Conservation (phyloP, 2,329 filamentous ascomycete species). For the Diaporthe destruens region DNA sequence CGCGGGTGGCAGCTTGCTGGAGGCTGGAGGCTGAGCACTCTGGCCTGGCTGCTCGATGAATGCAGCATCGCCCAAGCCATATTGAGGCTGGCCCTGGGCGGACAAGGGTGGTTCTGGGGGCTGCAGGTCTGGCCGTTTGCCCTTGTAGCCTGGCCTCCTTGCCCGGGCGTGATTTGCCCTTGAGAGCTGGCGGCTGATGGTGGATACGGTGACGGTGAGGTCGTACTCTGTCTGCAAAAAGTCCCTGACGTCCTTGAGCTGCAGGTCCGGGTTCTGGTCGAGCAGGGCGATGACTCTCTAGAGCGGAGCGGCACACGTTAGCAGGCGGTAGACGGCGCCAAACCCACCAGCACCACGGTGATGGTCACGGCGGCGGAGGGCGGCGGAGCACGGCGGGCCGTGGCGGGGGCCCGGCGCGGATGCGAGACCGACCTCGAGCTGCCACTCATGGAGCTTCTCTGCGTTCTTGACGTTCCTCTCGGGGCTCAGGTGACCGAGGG, state of each 20-base stretch:
- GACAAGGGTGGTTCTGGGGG: constrained; percentile 1
- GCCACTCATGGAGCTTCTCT: constrained; percentile 41
- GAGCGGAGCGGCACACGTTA: background rate
- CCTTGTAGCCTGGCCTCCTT: constrained; percentile 40
- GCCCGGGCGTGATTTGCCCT: constrained; percentile 37
- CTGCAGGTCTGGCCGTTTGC: constrained; percentile 39
- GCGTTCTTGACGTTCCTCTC: constrained; percentile 40
- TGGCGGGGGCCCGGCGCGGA: background rate
- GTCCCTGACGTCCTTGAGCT: constrained; percentile 39
- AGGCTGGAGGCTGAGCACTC: constrained; percentile 1
- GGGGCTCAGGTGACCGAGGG: constrained; percentile 39
- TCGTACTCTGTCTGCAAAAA: constrained; percentile 40
- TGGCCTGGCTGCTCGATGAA: constrained; percentile 12
- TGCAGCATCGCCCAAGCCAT: constrained; percentile 1
- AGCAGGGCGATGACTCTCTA: constrained; percentile 41
- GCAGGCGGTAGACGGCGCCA: background rate
- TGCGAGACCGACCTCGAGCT: constrained; percentile 39
- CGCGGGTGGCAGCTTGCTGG: background rate
- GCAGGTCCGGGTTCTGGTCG: constrained; percentile 39
- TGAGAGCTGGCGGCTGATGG: constrained; percentile 40
- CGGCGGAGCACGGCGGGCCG: background rate
- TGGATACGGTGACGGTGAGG: constrained; percentile 39
- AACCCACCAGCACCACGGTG: background rate
- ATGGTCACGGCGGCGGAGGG: background rate
- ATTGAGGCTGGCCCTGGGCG: background rate